Conservation (phyloP, 2,329 filamentous ascomycete genomes). For the Clarireedia monteithiana region DNA sequence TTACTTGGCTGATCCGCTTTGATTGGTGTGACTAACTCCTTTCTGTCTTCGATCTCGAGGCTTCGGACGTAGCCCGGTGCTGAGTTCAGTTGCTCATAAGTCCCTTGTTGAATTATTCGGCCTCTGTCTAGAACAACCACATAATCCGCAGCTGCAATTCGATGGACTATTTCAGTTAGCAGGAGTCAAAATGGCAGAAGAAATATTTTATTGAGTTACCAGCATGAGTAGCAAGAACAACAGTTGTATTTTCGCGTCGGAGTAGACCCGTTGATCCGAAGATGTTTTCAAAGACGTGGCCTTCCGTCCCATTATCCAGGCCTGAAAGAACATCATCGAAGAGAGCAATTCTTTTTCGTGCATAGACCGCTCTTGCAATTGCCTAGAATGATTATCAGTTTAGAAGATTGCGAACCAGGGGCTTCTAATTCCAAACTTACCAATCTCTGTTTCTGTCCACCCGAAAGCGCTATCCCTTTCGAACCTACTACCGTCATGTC, state of each 20-base stretch:
- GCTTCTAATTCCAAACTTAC: slow-evolving; percentile 3
- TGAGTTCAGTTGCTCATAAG: slow-evolving; percentile 12
- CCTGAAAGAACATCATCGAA: slow-evolving; percentile 23
- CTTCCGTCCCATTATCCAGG: slow-evolving; percentile 19
- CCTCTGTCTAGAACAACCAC: slow-evolving; percentile 31
- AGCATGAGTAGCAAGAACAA: slow-evolving; percentile 26
- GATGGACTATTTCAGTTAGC: slow-evolving; percentile 23
- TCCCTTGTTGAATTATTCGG: slow-evolving; percentile 30
- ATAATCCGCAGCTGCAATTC: slow-evolving; percentile 33
- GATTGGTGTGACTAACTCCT: background rate
- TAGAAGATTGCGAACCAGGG: background rate
- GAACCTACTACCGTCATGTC: slow-evolving; percentile 25
- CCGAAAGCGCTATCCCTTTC: slow-evolving; percentile 27
- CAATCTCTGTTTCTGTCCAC: slow-evolving; percentile 19
- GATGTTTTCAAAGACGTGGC: slow-evolving; percentile 12
- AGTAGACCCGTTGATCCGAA: slow-evolving; percentile 13
- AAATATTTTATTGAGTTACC: background rate
- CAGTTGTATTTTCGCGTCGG: slow-evolving; percentile 25
- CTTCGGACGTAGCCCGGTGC: background rate
- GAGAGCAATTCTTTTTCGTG: slow-evolving; percentile 12
- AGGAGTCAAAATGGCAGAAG: too few species aligned
- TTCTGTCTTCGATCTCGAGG: background rate
- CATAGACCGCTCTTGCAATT: slow-evolving; percentile 20
- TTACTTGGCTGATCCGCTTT: background rate
- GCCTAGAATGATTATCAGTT: slow-evolving; percentile 30